Evolutionary conservation across 2,329 filamentous ascomycete genomes (phyloP).

Genomic region (Paracoccidioides lutzii): DNA sequence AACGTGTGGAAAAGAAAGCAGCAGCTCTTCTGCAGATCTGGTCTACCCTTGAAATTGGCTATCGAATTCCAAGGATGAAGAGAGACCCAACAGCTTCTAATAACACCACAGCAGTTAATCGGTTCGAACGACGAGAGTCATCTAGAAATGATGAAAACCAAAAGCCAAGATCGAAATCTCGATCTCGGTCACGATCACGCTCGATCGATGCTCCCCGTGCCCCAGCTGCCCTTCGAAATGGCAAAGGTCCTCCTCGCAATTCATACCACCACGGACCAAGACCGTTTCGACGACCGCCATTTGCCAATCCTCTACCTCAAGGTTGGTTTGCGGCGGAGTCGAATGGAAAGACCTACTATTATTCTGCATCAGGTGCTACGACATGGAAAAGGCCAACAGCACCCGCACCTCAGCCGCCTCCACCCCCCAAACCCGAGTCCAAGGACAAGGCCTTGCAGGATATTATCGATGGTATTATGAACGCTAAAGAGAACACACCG

Average conservation of each 20-base stretch:
- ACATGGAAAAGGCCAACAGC: constrained; percentile 70
- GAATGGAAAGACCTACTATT: constrained; percentile 70
- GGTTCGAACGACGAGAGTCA: constrained; percentile 46
- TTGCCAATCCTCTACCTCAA: constrained; percentile 51
- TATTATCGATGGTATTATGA: constrained; percentile 73
- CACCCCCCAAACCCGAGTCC: constrained; percentile 52
- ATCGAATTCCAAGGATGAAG: constrained; percentile 86
- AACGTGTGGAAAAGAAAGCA: constrained; percentile 60
- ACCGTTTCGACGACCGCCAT: constrained; percentile 39
- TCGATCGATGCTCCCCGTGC: constrained; percentile 34
- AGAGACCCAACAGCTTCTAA: constrained; percentile 51
- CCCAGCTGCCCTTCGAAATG: constrained; percentile 34
- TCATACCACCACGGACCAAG: constrained; percentile 44
- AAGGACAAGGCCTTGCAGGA: constrained; percentile 68
- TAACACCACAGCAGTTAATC: constrained; percentile 46
- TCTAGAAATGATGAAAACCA: constrained; percentile 38
- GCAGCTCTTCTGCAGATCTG: constrained; percentile 64
- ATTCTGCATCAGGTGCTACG: constrained; percentile 61
- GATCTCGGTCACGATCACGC: constrained; percentile 37
- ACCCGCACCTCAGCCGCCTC: constrained; percentile 50
- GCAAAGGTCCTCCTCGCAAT: constrained; percentile 46
- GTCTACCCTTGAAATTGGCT: constrained; percentile 80
- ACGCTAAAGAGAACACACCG: constrained; percentile 46
- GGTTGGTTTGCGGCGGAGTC: constrained; percentile 77
- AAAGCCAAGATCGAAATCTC: constrained; percentile 34